Evolutionary conservation across 2,329 filamentous ascomycete genomes (phyloP), one percentile per base, ranked within the genome.

Genomic region (Sclerotinia borealis): DNA sequence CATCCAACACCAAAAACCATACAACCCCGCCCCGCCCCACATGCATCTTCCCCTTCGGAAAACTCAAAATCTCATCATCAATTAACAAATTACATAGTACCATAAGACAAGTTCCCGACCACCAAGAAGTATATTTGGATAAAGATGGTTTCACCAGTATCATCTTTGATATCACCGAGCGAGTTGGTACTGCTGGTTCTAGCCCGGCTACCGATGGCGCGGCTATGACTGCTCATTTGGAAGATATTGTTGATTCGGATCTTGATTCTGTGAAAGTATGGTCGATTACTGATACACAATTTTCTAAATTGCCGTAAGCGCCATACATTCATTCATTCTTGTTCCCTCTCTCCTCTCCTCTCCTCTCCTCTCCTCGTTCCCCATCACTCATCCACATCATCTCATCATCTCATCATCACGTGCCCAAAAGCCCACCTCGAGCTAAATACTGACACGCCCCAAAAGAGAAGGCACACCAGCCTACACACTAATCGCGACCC

Each of bases 51-150:
- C 25, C n/a, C 37, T 10, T n/a, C 36, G 37, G 36, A 61, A 60
- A 50, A 36, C 34, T 17, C 58, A 60, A 51, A 25, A 59, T 59
- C 29, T 63, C 52, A 61, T 58, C 37, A 34, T 41, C 58, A 61
- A 71, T 67, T 68, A 68, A 69, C 47, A 48, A 34, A 25, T 15
- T 13, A 2, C 9, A n/a, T 66, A 91, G 89, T 78, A 83, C 83
- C 61, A 82, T 92, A 69, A 86, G 90, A 67, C 84, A 92, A 77
- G 86, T 93, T 6, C 90, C 90, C 58, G 88, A 93, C 75, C 90
- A 96, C 76, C 93, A 98, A 79, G 93, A 97, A 80, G 89, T 97
- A 70, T 96, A 87, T 79, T 88, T 97, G 72, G 92, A 96, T 74
- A 83, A 85, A 68, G 83, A 89, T 67, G 92, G 92, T 56, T 93